Evolutionary conservation across 352 stramenopile genomes (phyloP), one percentile per base, ranked within the genome.

Genomic region (Globisporangium takayamanum): DNA sequence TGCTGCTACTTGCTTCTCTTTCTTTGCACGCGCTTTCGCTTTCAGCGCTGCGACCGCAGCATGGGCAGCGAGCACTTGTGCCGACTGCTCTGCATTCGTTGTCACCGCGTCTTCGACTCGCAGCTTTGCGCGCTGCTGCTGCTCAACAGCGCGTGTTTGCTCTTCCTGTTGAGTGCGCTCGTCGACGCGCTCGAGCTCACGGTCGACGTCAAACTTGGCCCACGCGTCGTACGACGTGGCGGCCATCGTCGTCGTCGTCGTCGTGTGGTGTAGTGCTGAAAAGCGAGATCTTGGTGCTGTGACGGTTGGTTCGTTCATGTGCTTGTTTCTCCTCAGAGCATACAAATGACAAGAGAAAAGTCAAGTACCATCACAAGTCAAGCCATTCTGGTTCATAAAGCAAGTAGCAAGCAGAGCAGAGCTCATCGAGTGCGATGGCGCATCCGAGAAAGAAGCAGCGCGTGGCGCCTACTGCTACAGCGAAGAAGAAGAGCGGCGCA

Each of bases 171-270:
- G 57, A 36, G 68, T 62, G n/a, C 54, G 33, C 47, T 70, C 41
- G 37, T 91, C 78, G 50, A 88, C 70, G 55, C 66, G 75, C 67
- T 60, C 66, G 16, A 91, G 69, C 60, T 87, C 81, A 46, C 73
- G 67, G 33, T 91, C 81, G 28, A 88, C 81, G 62, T 91, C 78
- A 61, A 78, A 91, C 52, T 67, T 73, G 50, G 65, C 72, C 81
- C 81, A 91, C 25, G 68, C 68, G 6, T 69, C 70, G 59, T 91
- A 91, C 50, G 69, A 82, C 15, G 62, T 67, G 20, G 37, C 22
- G 22, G 22, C 22, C 22, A 22, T 22, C 22, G 22, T 55, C n/a
- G 36, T 7, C 2, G 36, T 7, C 2, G 44, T 14, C 5, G n/a
- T 16, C 16, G 44, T 26, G 6, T 20, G 18, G 6, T 20, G 15